Conservation (phyloP, 2,329 filamentous ascomycete genomes). For the Colletotrichum karsti region DNA sequence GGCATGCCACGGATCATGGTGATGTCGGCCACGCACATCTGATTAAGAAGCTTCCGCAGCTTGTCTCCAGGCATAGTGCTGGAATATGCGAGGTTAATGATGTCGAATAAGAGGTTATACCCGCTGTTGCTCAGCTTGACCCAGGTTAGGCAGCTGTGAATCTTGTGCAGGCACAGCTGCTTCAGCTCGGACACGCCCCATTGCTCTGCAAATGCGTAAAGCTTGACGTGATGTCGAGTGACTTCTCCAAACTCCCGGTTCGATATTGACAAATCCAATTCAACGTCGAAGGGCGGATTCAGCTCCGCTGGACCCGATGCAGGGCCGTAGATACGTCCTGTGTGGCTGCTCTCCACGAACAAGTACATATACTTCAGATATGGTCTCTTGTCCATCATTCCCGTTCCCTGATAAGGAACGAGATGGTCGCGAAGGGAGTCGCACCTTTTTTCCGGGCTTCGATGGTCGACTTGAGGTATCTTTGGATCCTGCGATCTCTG, state of each 20-base stretch:
- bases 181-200: not conserved
- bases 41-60: not conserved
- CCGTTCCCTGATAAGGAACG: not conserved
- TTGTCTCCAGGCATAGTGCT: not conserved
- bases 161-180: not conserved
- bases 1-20: not conserved
- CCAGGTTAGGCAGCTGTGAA: not conserved
- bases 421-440: not conserved
- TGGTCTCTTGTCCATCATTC: not conserved
- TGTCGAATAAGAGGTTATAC: not conserved
- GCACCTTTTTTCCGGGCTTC: not conserved
- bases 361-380: not conserved
- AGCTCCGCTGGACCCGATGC: not conserved
- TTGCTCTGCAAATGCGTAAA: conserved; percentile 5
- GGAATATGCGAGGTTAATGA: not conserved
- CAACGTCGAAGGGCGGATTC: not conserved
- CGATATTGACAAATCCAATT: not conserved
- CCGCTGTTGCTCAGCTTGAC: not conserved
- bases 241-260: not conserved
- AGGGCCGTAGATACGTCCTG: not conserved
- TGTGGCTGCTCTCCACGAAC: not conserved
- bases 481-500: not conserved
- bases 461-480: not conserved
- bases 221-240: not conserved
- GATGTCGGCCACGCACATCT: not conserved